Base-by-base conservation (phyloP, 352 stramenopile species). In the Pythium oligandrum region DNA sequence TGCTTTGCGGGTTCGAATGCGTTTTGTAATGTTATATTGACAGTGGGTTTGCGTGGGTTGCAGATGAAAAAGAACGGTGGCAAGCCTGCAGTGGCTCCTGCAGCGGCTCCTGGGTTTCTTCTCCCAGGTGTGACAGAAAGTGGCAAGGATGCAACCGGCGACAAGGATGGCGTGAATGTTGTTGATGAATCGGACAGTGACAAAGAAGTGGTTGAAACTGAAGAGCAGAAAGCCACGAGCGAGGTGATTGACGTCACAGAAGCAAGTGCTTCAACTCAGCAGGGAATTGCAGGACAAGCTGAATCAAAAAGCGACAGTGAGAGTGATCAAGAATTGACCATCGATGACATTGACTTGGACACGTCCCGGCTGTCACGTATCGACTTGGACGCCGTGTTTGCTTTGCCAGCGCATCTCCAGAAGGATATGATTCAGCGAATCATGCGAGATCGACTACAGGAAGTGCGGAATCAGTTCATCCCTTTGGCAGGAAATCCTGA, bases 381-480 rank as follows among this genome's bases (percentile, higher is more conserved):
- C 31, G 83, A 96, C 48, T 63, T 96, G 0, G 75, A 93, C 44
- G 86, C 80, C 1, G 85, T 98, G 10, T 93, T 93, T 53, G 83
- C 80, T 9, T 65, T 99, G 6, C 93, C 95, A 1, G 55, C 76
- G 33, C 77, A 91, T 37, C 56, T 96, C 26, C 88, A 97, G 38
- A 97, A 98, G 49, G 86, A 98, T 50, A 90, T 97, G 70, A 88
- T 99, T 43, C 70, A 81, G 8, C 71, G 78, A n/a, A 96, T 97
- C 57, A 71, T 85, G 50, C 71, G 85, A 32, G 86, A 98, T 47
- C 76, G 93, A 6, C 66, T 87, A 66, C 72, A 93, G 76, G 75
- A 97, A 72, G 73, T 86, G n/a, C 86, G 97, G 6, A 77, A 95
- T 44, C 87, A 98, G 67, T 99, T 98, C 54, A 98, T 99, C 54